These are phyloP conservation scores for Xylaria multiplex DNA, from an alignment of 2,329 filamentous ascomycete species.

Conservation along the genomic window DNA sequence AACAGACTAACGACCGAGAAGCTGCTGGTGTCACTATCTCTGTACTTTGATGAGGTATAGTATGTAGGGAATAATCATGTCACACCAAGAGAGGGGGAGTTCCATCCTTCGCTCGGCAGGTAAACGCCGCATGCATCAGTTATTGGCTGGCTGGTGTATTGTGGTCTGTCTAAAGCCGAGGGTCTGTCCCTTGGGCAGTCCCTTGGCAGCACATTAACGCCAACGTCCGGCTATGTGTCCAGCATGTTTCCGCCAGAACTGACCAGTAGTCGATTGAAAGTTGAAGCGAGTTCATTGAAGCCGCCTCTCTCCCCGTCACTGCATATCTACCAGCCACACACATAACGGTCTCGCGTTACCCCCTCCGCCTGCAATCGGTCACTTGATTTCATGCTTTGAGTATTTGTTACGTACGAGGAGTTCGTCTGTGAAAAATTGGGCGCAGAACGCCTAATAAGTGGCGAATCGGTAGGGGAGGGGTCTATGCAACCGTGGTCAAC, in stretches of 20 bases:
- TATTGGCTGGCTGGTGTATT: slow-evolving; percentile 1
- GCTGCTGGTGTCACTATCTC: too few species aligned
- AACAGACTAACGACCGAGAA: too few species aligned
- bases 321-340: not conserved
- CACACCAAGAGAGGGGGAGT: not conserved
- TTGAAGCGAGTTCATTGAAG: slow-evolving; percentile 2
- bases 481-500: not conserved
- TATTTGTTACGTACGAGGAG: slow-evolving; percentile 22
- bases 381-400: not conserved
- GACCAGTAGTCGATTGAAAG: slow-evolving; percentile 13
- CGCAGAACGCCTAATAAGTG: too few species aligned
- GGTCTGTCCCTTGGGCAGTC: not conserved
- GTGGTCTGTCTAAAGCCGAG: not conserved
- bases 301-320: not conserved
- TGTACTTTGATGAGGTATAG: too few species aligned
- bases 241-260: not conserved
- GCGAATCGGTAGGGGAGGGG: too few species aligned
- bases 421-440: not conserved
- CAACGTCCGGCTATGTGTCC: slow-evolving; percentile 1
- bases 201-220: slow-evolving; percentile 11
- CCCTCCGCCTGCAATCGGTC: not conserved
- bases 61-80: not conserved
- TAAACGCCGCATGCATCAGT: not conserved
- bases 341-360: slow-evolving; percentile 2
- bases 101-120: slow-evolving; percentile 14